Base-by-base conservation (phyloP, 805 yeast species). In the Metschnikowia shivogae region DNA sequence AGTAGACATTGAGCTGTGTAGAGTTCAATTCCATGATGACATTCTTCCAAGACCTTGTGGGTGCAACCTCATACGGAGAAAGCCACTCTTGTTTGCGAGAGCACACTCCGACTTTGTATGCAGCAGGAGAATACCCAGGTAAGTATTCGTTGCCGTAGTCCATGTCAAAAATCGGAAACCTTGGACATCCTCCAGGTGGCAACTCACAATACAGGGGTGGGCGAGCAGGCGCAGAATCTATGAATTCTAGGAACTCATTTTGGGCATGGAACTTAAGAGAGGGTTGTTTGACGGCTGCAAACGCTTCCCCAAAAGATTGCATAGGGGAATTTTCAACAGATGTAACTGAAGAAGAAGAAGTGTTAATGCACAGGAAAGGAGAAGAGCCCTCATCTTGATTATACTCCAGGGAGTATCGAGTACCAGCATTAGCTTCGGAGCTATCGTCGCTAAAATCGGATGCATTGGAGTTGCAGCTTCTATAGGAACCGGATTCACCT, bases 1-100 rank as follows among this genome's bases (percentile, higher is more conserved):
- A 56, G 61, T 85, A 86, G 44, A 90, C 68, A 62, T 86, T 86
- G 30, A 90, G 67, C 65, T 88, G 96, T 1, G 97, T 90, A 14
- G 92, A 86, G 69, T 90, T 89, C 41, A 90, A 68, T 57, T 86
- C 95, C 62, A 88, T 71, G 19, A 85, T 70, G 36, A 76, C 75
- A 35, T 75, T 69, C 53, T 73, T 76, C 98, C 98, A 90, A 9
- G 78, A 74, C 49, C 96, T 71, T 7, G 71, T 61, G 2, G 80
- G 72, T 0, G 95, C 74, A 2, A 80, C 69, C 53, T 84, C 89
- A 59, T 82, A 85, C 0, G 97, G 97, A 4, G 87, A 75, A 1
- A 79, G 49, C 84, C 89, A 81, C 62, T 89, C 97, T 38, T 75
- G 57, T 59, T 89, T 90, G 55, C 89, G 70, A 6, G 76, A 60